phyloP scores from a whole-genome alignment of 306 rosid genomes.

The Cicer bijugum region DNA sequence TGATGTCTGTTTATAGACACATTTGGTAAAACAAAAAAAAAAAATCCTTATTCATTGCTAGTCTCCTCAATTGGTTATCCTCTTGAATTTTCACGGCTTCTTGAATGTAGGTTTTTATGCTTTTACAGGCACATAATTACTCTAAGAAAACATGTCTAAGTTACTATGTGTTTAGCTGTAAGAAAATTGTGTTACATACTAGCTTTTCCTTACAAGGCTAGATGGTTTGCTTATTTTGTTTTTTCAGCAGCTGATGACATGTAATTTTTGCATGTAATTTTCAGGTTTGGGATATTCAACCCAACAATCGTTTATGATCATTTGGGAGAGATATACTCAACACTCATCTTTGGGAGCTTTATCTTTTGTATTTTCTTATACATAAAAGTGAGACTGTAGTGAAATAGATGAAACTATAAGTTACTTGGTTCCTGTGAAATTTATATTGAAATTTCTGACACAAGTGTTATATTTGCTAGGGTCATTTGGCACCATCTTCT shows the following conservation, averaged over 20 bases:
- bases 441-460: constrained; percentile 42
- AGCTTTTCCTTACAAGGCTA: constrained; percentile 29
- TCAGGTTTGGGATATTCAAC: constrained; percentile 93
- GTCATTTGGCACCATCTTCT: constrained; percentile 91
- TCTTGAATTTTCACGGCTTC: constrained; percentile 6
- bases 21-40: constrained; percentile 18
- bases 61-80: constrained; percentile 2
- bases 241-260: constrained; percentile 18
- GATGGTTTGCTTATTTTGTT: neutral
- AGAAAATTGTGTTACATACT: constrained; percentile 17
- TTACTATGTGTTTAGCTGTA: neutral
- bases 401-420: constrained; percentile 1
- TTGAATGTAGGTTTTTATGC: constrained; percentile 15
- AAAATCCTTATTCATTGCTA: neutral
- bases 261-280: constrained; percentile 33
- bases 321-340: constrained; percentile 91
- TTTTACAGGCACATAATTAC: constrained; percentile 24
- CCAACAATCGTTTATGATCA: constrained; percentile 87
- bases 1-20: neutral
- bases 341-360: constrained; percentile 90
- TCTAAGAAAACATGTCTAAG: constrained; percentile 8
- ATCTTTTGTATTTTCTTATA: constrained; percentile 83
- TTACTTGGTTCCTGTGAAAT: constrained; percentile 24
- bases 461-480: constrained; percentile 54
- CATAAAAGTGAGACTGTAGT: constrained; percentile 71